These are phyloP conservation scores for Eimeria praecox DNA, from an alignment of 169 alveolate genomes.

Conservation along the genomic window DNA sequence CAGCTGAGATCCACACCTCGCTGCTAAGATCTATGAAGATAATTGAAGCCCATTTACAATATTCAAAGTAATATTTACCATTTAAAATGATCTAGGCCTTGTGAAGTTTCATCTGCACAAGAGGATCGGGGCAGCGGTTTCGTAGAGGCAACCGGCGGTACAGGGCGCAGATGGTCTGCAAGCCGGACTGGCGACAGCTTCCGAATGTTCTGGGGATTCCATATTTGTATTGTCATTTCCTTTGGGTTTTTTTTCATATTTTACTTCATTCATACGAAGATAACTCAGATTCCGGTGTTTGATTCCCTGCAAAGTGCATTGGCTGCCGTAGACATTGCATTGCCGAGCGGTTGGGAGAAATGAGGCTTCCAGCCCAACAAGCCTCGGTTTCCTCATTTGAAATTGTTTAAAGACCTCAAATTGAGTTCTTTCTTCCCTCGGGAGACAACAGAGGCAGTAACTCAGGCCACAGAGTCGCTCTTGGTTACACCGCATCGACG, in stretches of 20 bases:
- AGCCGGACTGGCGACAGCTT: not conserved
- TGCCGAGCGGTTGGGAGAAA: not conserved
- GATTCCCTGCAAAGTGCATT: not conserved
- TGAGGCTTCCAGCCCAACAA: not conserved
- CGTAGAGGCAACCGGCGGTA: not conserved
- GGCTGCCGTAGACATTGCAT: not conserved
- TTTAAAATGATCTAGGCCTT: not conserved
- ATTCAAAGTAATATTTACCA: not conserved
- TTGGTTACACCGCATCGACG: constrained; percentile 4
- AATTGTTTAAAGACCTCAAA: not conserved
- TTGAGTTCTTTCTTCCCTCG: not conserved
- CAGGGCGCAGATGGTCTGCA: not conserved
- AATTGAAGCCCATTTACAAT: too few relatives aligned
- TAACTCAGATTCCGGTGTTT: not conserved
- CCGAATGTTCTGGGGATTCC: not conserved
- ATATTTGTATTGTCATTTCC: not conserved
- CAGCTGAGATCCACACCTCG: not conserved
- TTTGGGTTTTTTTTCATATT: not conserved
- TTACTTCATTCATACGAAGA: not conserved
- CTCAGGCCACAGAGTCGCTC: not conserved
- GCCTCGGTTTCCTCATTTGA: not conserved
- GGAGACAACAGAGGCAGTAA: not conserved
- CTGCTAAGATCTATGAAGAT: not conserved
- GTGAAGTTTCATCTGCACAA: not conserved
- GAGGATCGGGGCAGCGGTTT: constrained; percentile 4